phyloP scores from a whole-genome alignment of 768 basidiomycete genomes.

The Trametes villosa region DNA sequence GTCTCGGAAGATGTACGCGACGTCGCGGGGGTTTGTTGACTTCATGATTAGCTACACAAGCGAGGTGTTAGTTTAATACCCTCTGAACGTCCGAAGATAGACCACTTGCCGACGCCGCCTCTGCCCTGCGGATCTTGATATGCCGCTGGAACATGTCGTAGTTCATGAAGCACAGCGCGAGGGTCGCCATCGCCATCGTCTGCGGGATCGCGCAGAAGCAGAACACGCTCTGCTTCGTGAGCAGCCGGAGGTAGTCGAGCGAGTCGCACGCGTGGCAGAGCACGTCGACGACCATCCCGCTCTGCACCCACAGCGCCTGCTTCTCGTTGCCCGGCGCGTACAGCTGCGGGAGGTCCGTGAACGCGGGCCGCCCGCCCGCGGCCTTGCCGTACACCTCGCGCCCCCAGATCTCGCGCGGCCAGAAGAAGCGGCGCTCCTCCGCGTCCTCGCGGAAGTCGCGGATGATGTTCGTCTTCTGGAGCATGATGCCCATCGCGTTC shows the following conservation, averaged over 20 bases:
- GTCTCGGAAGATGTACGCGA: conserved; percentile 84
- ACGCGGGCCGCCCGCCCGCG: conserved; percentile 36
- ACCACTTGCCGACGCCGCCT: conserved; percentile 74
- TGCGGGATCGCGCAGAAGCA: conserved; percentile 95
- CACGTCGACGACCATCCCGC: conserved; percentile 88
- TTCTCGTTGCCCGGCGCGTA: conserved; percentile 57
- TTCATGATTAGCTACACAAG: conserved; percentile 79
- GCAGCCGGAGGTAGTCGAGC: conserved; percentile 85
- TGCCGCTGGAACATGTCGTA: conserved; percentile 81
- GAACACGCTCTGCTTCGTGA: conserved; percentile 92
- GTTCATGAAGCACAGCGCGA: conserved; percentile 94
- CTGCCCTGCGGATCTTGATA: conserved; percentile 94
- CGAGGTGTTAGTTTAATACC: neutral
- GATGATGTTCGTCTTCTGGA: conserved; percentile 98
- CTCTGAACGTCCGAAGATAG: neutral
- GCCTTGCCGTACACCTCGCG: conserved; percentile 52
- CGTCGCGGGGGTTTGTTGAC: conserved; percentile 90
- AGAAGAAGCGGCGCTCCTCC: conserved; percentile 85
- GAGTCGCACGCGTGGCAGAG: conserved; percentile 83
- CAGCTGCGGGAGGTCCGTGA: conserved; percentile 74
- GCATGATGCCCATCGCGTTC: conserved; percentile 92
- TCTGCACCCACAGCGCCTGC: conserved; percentile 80
- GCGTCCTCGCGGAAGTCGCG: conserved; percentile 94
- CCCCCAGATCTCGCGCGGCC: conserved; percentile 94
- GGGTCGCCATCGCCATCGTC: conserved; percentile 94